Conservation (phyloP, 192 early-diverging fungal genomes). For the Chytriomyces sp. region DNA sequence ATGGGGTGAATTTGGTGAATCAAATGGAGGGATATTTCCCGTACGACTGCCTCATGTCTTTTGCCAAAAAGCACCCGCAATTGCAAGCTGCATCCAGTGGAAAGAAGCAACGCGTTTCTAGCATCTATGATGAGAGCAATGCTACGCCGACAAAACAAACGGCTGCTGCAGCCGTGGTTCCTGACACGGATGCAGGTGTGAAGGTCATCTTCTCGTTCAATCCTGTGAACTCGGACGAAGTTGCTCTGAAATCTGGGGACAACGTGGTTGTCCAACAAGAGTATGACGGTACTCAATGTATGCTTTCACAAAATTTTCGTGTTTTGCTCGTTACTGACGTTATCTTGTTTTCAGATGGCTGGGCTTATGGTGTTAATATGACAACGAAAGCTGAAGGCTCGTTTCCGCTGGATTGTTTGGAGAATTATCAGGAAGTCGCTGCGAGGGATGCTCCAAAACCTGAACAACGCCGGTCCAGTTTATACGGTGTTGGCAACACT, state of each 20-base stretch:
- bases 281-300: not conserved
- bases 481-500: not conserved
- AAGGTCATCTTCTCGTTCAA: not conserved
- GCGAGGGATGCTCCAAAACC: not conserved
- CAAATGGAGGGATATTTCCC: not conserved
- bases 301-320: not conserved
- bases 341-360: constrained; percentile 7
- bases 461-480: not conserved
- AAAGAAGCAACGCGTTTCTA: constrained; percentile 26
- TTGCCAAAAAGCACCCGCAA: not conserved
- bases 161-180: not conserved
- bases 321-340: not conserved
- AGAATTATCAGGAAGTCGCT: not conserved
- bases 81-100: not conserved
- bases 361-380: constrained; percentile 18
- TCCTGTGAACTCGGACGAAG: no score
- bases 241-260: no score
- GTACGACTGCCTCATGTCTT: not conserved
- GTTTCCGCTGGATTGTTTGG: constrained; percentile 19
- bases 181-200: not conserved
- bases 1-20: not conserved
- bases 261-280: not conserved
- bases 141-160: not conserved
- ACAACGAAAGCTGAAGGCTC: constrained; percentile 11
- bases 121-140: constrained; percentile 6